Conservation (phyloP, 1,284 basidiomycete genomes). For the Pascua guehoae region DNA sequence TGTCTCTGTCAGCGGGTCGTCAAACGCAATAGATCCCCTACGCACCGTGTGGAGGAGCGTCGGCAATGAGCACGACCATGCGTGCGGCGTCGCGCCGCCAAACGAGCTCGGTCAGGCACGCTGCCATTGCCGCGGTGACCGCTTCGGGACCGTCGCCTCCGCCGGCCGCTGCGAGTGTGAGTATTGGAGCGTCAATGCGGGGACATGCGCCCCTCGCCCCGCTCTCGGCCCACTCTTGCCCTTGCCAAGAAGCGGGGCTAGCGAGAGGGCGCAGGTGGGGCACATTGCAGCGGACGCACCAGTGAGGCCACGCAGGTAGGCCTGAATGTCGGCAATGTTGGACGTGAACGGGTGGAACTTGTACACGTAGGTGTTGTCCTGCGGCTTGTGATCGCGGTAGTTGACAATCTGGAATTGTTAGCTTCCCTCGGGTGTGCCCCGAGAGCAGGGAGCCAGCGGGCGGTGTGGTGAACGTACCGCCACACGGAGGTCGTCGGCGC, state of each 20-base stretch:
- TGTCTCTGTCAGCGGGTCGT: constrained; percentile 16
- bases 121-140: constrained; percentile 87
- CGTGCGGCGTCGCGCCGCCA: constrained; percentile 88
- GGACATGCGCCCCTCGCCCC: neutral
- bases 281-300: constrained; percentile 24
- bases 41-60: constrained; percentile 87
- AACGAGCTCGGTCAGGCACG: constrained; percentile 74
- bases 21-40: constrained; percentile 19
- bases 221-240: too few species aligned
- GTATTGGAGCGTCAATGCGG: neutral
- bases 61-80: constrained; percentile 93
- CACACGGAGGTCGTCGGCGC: constrained; percentile 81
- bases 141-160: constrained; percentile 98
- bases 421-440: too few species aligned
- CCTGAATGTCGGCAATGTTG: constrained; percentile 81
- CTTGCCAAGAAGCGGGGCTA: too few species aligned
- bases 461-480: constrained; percentile 55
- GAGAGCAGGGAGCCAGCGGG: neutral
- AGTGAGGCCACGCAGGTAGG: constrained; percentile 61
- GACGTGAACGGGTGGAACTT: constrained; percentile 94
- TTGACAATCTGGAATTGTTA: constrained; percentile 57
- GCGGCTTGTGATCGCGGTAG: constrained; percentile 90
- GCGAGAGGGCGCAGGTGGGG: too few species aligned
- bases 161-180: constrained; percentile 69
- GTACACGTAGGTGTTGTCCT: constrained; percentile 88